Evolutionary conservation across 2,329 filamentous ascomycete genomes (phyloP).

Genomic region (Alternaria atra): DNA sequence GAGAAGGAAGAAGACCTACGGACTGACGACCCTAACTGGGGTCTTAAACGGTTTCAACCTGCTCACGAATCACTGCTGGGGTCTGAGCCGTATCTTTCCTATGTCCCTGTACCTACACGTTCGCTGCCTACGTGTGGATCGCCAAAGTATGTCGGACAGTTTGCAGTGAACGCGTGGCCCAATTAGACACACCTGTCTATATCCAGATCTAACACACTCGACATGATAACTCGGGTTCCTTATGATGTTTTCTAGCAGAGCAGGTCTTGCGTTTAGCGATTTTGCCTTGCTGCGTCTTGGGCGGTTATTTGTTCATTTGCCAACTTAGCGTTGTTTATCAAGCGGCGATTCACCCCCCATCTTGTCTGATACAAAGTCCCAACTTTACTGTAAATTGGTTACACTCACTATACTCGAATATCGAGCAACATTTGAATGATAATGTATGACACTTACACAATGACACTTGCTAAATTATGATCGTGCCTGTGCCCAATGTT

Average conservation of each 20-base stretch:
- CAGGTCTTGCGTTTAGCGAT: conserved; percentile 10
- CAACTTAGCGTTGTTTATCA: conserved; percentile 2
- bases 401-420: conserved; percentile 13
- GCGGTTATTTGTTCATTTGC: conserved; percentile 6
- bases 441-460: conserved; percentile 11
- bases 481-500: not conserved
- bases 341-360: conserved; percentile 1
- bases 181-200: conserved; percentile 5
- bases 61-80: conserved; percentile 32
- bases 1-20: conserved; percentile 28
- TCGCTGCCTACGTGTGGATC: conserved; percentile 22
- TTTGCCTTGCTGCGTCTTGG: not conserved
- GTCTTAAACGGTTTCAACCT: conserved; percentile 32
- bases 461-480: not conserved
- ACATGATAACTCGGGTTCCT: not conserved
- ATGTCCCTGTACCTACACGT: conserved; percentile 30
- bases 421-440: conserved; percentile 13
- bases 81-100: conserved; percentile 37
- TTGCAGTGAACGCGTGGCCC: conserved; percentile 29
- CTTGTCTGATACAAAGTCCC: conserved; percentile 2
- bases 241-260: conserved; percentile 8
- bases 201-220: not conserved
- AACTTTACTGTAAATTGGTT: conserved; percentile 10
- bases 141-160: conserved; percentile 35
- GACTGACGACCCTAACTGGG: conserved; percentile 37